Evolutionary conservation across 805 yeast species (phyloP), one percentile per base, ranked within the genome.

Genomic region (Yarrowia sp.): DNA sequence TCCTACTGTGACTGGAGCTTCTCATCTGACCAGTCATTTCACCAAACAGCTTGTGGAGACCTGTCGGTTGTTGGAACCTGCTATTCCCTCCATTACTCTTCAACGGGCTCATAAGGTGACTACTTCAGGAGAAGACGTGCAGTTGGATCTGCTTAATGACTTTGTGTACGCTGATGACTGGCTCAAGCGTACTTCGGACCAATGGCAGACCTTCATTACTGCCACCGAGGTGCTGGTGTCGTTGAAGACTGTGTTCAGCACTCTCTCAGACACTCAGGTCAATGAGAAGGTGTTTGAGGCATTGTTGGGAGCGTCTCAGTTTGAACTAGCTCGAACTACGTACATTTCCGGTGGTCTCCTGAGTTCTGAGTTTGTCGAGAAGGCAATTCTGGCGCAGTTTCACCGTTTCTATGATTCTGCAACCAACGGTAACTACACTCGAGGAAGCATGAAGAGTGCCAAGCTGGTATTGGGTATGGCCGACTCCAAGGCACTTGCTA

Each of bases 341-440:
- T 33, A 56, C 33, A 19, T 62, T 26, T 12, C 16, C 14, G 24
- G 35, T n/a, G 40, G 48, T 19, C 67, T 43, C 24, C 19, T 41
- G 16, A 10, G 10, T 4, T 19, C 67, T 12, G 35, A 52, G 9
- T 26, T 22, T 16, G 64, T 61, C 16, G 67, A 65, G 14, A 22
- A 44, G 12, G n/a, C 65, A 2, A 62, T 69, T 2, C 46, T 72
- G 48, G 61, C 59, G 3, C 66, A 71, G 17, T 80, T 80, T 64
- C 78, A 82, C 78, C 73, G 74, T 35, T 78, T 77, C 63, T 80
- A 76, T 68, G 80, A 80, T 56, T 70, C 70, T 35, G 82, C 83
- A 0, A 70, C 82, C 1, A 80, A 77, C 67, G 81, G 83, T 5
- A 72, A 75, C 26, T 70, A 71, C 28, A 68, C 74, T 4, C 71